Evolutionary conservation across 352 stramenopile species (phyloP).

Genomic region (Phytophthora macrochlamydospora): DNA sequence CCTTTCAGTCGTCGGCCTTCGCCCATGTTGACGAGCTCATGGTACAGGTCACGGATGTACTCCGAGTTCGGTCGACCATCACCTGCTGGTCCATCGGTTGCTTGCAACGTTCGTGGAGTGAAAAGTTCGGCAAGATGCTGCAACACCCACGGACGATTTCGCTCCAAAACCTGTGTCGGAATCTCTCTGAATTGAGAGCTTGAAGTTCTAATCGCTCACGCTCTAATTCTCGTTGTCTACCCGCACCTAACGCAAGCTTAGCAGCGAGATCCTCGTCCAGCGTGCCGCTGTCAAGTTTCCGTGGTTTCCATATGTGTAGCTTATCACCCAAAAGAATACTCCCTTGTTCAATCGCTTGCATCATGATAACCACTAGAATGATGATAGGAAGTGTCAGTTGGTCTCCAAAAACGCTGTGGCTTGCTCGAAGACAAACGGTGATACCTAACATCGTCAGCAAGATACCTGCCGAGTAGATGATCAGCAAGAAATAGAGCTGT

Average conservation of each 20-base stretch:
- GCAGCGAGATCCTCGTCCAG: slow-evolving; percentile 96
- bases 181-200: slow-evolving; percentile 96
- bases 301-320: slow-evolving; percentile 92
- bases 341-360: slow-evolving; percentile 61
- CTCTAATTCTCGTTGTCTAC: slow-evolving; percentile 94
- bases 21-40: slow-evolving; percentile 94
- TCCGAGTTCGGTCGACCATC: slow-evolving; percentile 83
- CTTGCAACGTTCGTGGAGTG: slow-evolving; percentile 91
- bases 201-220: slow-evolving; percentile 95
- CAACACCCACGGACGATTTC: slow-evolving; percentile 97
- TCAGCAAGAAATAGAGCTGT: slow-evolving; percentile 91
- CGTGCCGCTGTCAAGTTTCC: slow-evolving; percentile 89
- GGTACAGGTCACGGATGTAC: slow-evolving; percentile 96
- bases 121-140: slow-evolving; percentile 97
- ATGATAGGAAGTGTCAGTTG: slow-evolving; percentile 91
- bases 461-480: slow-evolving; percentile 87
- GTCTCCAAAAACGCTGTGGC: slow-evolving; percentile 95
- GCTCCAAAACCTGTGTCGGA: slow-evolving; percentile 97
- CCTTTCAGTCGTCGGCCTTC: slow-evolving; percentile 86
- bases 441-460: slow-evolving; percentile 93
- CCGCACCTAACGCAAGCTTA: slow-evolving; percentile 94
- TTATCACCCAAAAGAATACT: slow-evolving; percentile 79
- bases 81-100: slow-evolving; percentile 34
- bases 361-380: slow-evolving; percentile 77
- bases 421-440: slow-evolving; percentile 93